Evolutionary conservation across 2,329 filamentous ascomycete species (phyloP).

Genomic region (Coniochaeta sp.): DNA sequence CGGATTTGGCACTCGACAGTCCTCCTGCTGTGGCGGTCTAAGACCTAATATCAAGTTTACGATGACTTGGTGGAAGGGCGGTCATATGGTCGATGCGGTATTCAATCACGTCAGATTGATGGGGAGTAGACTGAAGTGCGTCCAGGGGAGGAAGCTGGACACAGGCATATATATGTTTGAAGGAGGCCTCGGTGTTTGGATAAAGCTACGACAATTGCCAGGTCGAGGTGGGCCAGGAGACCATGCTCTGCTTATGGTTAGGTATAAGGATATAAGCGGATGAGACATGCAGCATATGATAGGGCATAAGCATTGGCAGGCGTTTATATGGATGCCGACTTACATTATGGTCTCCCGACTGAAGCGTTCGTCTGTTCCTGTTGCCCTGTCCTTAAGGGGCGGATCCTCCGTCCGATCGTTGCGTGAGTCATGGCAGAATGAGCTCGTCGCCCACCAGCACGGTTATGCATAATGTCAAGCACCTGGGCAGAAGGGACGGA

Average conservation of each 20-base stretch:
- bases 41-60: too few species aligned
- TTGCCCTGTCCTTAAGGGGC: neutral
- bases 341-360: neutral
- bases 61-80: too few species aligned
- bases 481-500: too few species aligned
- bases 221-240: neutral
- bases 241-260: neutral
- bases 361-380: neutral
- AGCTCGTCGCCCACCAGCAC: neutral
- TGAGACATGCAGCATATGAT: neutral
- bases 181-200: too few species aligned
- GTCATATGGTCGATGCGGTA: too few species aligned
- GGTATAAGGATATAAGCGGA: neutral
- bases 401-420: neutral
- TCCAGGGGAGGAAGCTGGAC: too few species aligned
- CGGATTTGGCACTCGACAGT: slow-evolving; percentile 25
- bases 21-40: slow-evolving; percentile 14
- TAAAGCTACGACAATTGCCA: too few species aligned
- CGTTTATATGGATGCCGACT: neutral
- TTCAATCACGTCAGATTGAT: too few species aligned
- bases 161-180: too few species aligned
- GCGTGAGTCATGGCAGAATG: neutral
- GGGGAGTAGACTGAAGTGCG: too few species aligned
- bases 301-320: neutral
- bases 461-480: too few species aligned